phyloP scores from a whole-genome alignment of 1,139 yeast species.

The Insectozyma bohioensis region DNA sequence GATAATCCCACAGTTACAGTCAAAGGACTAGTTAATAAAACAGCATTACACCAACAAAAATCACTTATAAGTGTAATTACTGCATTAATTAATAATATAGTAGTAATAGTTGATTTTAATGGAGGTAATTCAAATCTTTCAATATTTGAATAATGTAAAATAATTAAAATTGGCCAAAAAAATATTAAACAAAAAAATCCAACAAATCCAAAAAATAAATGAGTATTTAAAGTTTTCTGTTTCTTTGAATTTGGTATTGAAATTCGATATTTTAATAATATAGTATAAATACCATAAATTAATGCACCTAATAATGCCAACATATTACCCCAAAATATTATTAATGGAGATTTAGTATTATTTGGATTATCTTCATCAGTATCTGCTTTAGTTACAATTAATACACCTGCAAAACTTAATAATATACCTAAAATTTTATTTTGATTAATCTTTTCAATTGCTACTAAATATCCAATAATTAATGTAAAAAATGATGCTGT shows the following conservation, averaged over 20 bases:
- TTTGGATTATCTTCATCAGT: conserved; percentile 29
- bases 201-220: conserved; percentile 89
- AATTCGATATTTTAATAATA: conserved; percentile 72
- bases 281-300: conserved; percentile 89
- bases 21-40: conserved; percentile 86
- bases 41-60: conserved; percentile 94
- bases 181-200: conserved; percentile 75
- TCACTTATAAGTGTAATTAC: conserved; percentile 81
- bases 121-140: conserved; percentile 76
- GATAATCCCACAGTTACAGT: conserved; percentile 95
- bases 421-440: conserved; percentile 68
- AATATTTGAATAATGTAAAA: conserved; percentile 60
- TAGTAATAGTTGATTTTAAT: conserved; percentile 47
- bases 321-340: conserved; percentile 68
- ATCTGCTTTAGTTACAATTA: conserved; percentile 70
- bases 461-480: conserved; percentile 70
- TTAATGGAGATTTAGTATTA: conserved; percentile 27
- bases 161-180: conserved; percentile 80
- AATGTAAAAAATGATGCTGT: conserved; percentile 93
- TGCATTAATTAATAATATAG: conserved; percentile 63
- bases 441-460: conserved; percentile 66
- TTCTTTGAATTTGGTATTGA: conserved; percentile 43
- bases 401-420: conserved; percentile 75
- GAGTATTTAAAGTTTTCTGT: conserved; percentile 78
- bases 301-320: conserved; percentile 83